These are phyloP conservation scores for Claviceps sp. DNA, from an alignment of 2,329 filamentous ascomycete species.

Conservation along the genomic window DNA sequence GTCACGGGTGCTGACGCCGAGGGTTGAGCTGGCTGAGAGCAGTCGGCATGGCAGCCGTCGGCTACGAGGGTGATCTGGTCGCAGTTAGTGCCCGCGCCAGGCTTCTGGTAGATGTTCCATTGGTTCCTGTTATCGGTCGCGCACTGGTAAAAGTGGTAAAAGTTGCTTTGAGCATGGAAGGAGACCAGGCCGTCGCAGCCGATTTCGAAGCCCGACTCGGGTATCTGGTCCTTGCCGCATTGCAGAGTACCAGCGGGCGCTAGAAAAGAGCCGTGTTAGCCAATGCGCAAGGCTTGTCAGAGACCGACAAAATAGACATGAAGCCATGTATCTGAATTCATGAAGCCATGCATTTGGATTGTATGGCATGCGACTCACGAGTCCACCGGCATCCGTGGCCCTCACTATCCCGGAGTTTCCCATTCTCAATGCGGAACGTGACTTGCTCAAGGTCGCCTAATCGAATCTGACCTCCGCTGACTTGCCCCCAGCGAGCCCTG, in stretches of 20 bases:
- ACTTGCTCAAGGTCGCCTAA: constrained; percentile 34
- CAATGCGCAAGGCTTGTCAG: background rate
- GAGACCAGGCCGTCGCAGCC: constrained; percentile 36
- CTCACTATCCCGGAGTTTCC: constrained; percentile 40
- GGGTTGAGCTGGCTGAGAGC: constrained; percentile 4
- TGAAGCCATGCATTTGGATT: no score
- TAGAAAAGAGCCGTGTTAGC: constrained; percentile 10
- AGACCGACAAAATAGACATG: no score
- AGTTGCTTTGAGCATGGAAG: constrained; percentile 36
- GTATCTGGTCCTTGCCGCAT: constrained; percentile 40
- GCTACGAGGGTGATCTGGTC: constrained; percentile 32
- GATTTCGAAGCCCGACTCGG: constrained; percentile 42
- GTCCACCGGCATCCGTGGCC: constrained; percentile 52
- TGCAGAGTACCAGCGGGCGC: constrained; percentile 45
- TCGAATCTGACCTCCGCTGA: constrained; percentile 43
- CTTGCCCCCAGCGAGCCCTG: constrained; percentile 44
- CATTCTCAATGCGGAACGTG: constrained; percentile 40
- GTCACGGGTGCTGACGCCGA: constrained; percentile 5
- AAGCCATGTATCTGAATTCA: background rate
- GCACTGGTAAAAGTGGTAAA: constrained; percentile 52
- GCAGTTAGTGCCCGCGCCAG: constrained; percentile 28
- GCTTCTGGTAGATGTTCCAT: constrained; percentile 39
- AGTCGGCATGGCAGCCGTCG: constrained; percentile 19
- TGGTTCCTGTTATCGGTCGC: constrained; percentile 36
- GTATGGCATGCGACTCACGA: constrained; percentile 21